Evolutionary conservation across 352 stramenopile species (phyloP).

Genomic region (Phytophthora pistaciae): DNA sequence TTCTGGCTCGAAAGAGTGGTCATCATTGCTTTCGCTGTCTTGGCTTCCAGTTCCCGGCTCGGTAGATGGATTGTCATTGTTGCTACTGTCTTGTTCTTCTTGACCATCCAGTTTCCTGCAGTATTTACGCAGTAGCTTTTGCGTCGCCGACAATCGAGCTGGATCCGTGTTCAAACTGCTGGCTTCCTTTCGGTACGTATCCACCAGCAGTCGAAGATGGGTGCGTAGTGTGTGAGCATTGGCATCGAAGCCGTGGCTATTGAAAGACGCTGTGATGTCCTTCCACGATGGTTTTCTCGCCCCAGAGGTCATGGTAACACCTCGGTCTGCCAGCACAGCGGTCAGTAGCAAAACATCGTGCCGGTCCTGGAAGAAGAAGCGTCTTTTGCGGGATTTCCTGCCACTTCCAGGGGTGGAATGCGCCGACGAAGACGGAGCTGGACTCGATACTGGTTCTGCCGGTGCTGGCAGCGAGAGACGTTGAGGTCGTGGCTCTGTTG

Average conservation of each 20-base stretch:
- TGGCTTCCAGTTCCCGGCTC: no score
- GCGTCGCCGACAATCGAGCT: constrained; percentile 18
- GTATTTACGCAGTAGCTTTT: constrained; percentile 23
- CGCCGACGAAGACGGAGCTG: background rate
- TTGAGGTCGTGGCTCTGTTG: background rate
- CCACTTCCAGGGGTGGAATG: background rate
- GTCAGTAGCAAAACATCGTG: constrained; percentile 34
- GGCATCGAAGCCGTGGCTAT: constrained; percentile 22
- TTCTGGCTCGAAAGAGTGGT: constrained; percentile 8
- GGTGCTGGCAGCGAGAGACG: background rate
- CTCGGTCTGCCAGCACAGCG: constrained; percentile 17
- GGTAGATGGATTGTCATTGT: no score
- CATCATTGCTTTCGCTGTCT: background rate
- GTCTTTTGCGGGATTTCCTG: constrained; percentile 16
- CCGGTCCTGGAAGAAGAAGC: constrained; percentile 22
- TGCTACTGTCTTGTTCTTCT: background rate
- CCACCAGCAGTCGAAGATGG: constrained; percentile 23
- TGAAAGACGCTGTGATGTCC: constrained; percentile 20
- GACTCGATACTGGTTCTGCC: background rate
- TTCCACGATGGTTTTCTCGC: constrained; percentile 17
- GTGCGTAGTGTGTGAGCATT: constrained; percentile 23
- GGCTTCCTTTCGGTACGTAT: constrained; percentile 11
- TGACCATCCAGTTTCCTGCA: constrained; percentile 21
- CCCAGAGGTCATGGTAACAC: background rate
- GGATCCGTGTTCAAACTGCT: background rate